Conservation (phyloP, 495 filamentous ascomycete genomes). For the Aspergillus heteromorphus region DNA sequence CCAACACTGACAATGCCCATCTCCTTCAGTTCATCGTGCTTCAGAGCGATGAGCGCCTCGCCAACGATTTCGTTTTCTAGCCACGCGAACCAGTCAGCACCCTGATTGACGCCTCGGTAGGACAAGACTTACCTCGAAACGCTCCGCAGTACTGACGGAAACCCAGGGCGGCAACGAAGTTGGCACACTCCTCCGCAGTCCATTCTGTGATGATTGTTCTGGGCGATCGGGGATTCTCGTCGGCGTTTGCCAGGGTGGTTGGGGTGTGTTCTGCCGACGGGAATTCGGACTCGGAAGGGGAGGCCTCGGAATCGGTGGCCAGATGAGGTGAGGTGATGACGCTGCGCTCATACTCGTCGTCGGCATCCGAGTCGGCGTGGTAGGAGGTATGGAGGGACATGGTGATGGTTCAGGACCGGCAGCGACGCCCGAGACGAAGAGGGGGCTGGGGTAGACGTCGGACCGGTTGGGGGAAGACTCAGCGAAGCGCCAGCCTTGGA, state of each 20-base stretch:
- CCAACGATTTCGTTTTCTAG: conserved; percentile 91
- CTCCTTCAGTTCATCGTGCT: conserved; percentile 89
- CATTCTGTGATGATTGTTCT: conserved; percentile 81
- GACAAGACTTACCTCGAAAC: conserved; percentile 61
- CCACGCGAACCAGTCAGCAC: background rate
- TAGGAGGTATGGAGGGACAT: conserved; percentile 53
- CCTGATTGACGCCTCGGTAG: background rate
- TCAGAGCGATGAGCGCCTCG: conserved; percentile 80
- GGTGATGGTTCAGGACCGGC: conserved; percentile 7
- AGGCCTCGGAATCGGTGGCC: conserved; percentile 71
- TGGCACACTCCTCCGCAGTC: conserved; percentile 81
- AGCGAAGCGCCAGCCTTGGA: background rate
- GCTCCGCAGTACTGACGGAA: conserved; percentile 76
- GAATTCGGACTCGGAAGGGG: conserved; percentile 74
- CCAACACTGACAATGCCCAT: conserved; percentile 91
- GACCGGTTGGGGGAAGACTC: conserved; percentile 7
- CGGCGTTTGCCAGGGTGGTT: conserved; percentile 69
- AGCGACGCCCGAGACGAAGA: conserved; percentile 11
- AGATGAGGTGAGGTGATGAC: conserved; percentile 67
- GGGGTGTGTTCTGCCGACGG: conserved; percentile 82
- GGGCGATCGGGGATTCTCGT: conserved; percentile 63
- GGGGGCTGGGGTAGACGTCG: conserved; percentile 14
- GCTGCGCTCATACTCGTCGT: conserved; percentile 89
- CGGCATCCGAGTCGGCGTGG: conserved; percentile 84
- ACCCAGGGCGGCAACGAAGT: conserved; percentile 74